These are phyloP conservation scores for Beta lomatogona DNA, from an alignment of 179 eudicot species.

Conservation along the genomic window DNA sequence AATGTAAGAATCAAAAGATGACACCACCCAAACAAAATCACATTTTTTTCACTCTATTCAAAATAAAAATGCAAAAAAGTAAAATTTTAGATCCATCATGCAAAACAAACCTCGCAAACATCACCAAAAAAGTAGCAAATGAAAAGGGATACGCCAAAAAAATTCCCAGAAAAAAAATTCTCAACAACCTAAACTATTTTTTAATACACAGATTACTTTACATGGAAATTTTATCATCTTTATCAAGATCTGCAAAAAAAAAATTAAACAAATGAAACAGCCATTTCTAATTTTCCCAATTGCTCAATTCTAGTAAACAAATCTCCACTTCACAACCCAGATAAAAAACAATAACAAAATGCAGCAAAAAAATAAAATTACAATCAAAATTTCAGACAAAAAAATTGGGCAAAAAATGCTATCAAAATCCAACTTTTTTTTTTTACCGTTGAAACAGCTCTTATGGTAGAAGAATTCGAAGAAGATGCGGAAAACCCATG, in stretches of 20 bases:
- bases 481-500: constrained; percentile 37
- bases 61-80: not conserved
- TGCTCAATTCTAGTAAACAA: not conserved
- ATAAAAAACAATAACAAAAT: not conserved
- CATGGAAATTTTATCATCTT: not conserved
- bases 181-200: too few relatives aligned
- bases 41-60: not conserved
- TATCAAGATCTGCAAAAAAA: constrained; percentile 19
- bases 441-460: constrained; percentile 58
- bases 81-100: not conserved
- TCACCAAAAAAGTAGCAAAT: not conserved
- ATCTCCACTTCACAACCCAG: not conserved
- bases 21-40: not conserved
- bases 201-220: not conserved
- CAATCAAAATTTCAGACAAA: not conserved
- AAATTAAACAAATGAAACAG: not conserved
- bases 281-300: not conserved
- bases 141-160: not conserved
- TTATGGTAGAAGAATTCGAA: constrained; percentile 33
- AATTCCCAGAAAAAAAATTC: not conserved
- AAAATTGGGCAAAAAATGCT: not conserved
- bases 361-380: not conserved
- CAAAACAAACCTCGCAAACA: not conserved
- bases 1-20: not conserved
- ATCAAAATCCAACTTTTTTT: not conserved